A percentile compares a stretch with the other conserved stretches of the same genome.
These are phyloP conservation scores for Hymenoscyphus fraxineus DNA, from an alignment of 2,329 filamentous ascomycete genomes.

Conservation along the genomic window DNA sequence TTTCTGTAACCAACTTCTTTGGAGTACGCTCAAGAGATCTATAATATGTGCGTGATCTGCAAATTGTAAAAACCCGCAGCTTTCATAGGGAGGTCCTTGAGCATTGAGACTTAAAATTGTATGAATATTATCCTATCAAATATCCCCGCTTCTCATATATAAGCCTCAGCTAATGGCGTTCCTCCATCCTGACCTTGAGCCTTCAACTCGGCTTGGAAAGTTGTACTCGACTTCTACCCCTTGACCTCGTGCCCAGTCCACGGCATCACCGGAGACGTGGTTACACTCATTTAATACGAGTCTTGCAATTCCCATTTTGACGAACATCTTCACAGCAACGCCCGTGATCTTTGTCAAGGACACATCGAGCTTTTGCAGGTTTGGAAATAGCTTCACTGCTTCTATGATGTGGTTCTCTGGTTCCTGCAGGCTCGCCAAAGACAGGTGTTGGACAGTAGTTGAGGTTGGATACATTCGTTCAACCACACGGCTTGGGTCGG, in stretches of 20 bases:
- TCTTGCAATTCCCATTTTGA: conserved; percentile 28
- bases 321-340: conserved; percentile 34
- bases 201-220: conserved; percentile 1
- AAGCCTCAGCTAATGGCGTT: background rate
- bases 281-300: conserved; percentile 30
- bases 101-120: no score
- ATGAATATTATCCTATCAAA: no score
- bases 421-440: conserved; percentile 15
- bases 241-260: conserved; percentile 32
- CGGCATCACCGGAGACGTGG: conserved; percentile 30
- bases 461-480: conserved; percentile 26
- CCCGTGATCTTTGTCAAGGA: conserved; percentile 32
- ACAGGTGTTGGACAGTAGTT: conserved; percentile 26
- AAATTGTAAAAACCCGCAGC: no score
- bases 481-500: conserved; percentile 1
- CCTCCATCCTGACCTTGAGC: background rate
- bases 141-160: no score
- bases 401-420: conserved; percentile 22
- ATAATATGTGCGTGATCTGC: no score
- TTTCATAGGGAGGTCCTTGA: no score
- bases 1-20: no score
- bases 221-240: conserved; percentile 28
- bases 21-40: no score
- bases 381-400: conserved; percentile 26
- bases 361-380: conserved; percentile 29